Base-by-base conservation (phyloP, 495 filamentous ascomycete genomes). In the Parachaetomium inaequale region DNA sequence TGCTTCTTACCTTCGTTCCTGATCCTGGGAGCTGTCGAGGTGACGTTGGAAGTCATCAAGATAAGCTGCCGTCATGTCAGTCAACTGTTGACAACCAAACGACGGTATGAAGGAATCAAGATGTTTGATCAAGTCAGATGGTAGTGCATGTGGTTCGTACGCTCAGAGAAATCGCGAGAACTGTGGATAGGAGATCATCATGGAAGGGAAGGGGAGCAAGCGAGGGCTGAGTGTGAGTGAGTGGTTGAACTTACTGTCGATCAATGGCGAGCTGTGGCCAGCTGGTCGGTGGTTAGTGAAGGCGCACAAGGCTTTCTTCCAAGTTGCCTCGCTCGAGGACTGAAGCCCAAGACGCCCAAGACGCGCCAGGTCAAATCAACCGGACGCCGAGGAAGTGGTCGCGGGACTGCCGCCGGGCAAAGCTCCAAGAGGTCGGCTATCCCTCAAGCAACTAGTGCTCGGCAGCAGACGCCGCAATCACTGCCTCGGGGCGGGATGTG, bases 81-180 rank as follows among this genome's bases (percentile, higher is more conserved):
- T 51, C 43, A 50, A 55, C 23, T 47, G 42, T 46, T 34, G 43
- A 46, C 28, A 38, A 8, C 45, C 7, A 10, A 29, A 45, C 7
- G 36, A 28, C 28, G n/a, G 12, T 4, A 26, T 12, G 21, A 43
- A 14, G 23, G 21, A 21, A 25, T 55, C 11, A 10, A 36, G n/a
- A 26, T 7, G 49, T 32, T 19, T 31, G 19, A 49, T 23, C 47
- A 23, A 66, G 70, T 98, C 93, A 98, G 93, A 96, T 96, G 93
- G 93, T 98, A 88, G 87, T 98, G 93, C 93, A 98, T 98, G 93
- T 95, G 77, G 88, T 94, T 90, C 88, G 79, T 80, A 79, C 90
- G 92, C 88, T 93, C 93, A 74, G 43, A 93, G 85, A 84, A 79
- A 83, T 96, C 88, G 84, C 92, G 73, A 58, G 75, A 79, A 79